These are phyloP conservation scores for Stramenopiles sp. DNA, from an alignment of 352 stramenopile genomes.

Conservation along the genomic window DNA sequence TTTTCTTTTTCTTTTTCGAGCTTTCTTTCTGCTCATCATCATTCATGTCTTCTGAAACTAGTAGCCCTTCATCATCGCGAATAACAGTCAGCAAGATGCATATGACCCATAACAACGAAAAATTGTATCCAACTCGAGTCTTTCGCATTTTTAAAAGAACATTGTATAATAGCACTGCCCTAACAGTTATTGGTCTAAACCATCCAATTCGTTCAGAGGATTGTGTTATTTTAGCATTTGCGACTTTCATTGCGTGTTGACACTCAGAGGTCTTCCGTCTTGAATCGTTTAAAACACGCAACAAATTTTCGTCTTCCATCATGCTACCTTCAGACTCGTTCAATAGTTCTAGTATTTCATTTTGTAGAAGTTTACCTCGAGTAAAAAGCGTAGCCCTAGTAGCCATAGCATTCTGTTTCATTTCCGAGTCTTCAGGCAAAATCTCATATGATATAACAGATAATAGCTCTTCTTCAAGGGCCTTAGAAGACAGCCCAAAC, in stretches of 20 bases:
- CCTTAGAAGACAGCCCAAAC: constrained; percentile 90
- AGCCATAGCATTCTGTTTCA: constrained; percentile 93
- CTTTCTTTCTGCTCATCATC: background rate
- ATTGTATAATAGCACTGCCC: background rate
- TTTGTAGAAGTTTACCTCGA: constrained; percentile 72
- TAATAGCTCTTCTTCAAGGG: constrained; percentile 84
- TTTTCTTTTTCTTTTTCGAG: background rate
- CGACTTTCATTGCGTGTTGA: background rate
- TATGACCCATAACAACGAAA: background rate
- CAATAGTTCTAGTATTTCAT: constrained; percentile 53
- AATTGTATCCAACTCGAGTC: background rate
- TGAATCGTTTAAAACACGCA: constrained; percentile 87
- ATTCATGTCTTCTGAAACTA: background rate
- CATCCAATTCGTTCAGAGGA: background rate
- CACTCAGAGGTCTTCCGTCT: constrained; percentile 88
- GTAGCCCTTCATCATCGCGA: background rate
- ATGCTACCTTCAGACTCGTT: constrained; percentile 91
- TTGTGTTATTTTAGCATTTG: background rate
- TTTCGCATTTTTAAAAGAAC: background rate
- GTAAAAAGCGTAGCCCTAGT: constrained; percentile 90
- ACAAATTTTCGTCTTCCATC: constrained; percentile 93
- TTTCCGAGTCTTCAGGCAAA: constrained; percentile 74
- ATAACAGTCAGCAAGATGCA: background rate
- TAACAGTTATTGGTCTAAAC: background rate
- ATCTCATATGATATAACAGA: constrained; percentile 65